Base-by-base conservation (phyloP, 2,329 filamentous ascomycete species). In the Talaromyces sp. region DNA sequence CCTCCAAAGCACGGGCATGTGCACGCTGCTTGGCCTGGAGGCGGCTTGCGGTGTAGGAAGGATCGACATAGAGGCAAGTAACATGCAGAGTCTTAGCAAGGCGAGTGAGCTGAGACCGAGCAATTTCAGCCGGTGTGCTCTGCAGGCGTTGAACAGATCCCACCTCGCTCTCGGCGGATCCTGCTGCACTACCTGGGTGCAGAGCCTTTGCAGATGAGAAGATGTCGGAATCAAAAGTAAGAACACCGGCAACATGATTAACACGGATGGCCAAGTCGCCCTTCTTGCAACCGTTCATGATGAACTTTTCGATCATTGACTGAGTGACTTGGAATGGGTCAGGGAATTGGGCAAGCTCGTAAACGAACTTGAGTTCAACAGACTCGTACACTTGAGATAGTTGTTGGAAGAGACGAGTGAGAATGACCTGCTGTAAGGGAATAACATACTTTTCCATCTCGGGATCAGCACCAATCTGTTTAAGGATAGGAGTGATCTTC, bases 211-310 rank as follows among this genome's bases (percentile, higher is more conserved):
- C 87, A 15, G 94, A 97, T 36, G 94, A 96, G 81, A 99, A 97
- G 64, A 99, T 91, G 74, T 99, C 94, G 56, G 91, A 95, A 74
- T 99, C 94, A 68, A 99, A 99, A 73, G 91, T 97, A 61, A 99
- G 84, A 52, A 97, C 89, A 61, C 94, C 91, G 56, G 92, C 93
- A 62, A 91, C 91, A 72, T 99, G 94, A 72, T 97, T 90, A 77
- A 97, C 91, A 62, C 94, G 91, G 67, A 99, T 95, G 56, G 94
- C 89, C 46, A 99, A 83, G 68, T 99, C 94, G 58, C 94, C 94
- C 84, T 99, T 99, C 86, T 99, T 99, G 84, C 96, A 97, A 63
- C 94, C 94, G 76, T 99, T 99, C 94, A 99, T 99, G 82, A 99
- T 97, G 82, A 99, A 99, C 80, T 97, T 99, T 81, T 99, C 94